These are phyloP conservation scores for Physcomitrellopsis africana DNA, from an alignment of 225 moss, liverwort and hornwort species.

Conservation along the genomic window DNA sequence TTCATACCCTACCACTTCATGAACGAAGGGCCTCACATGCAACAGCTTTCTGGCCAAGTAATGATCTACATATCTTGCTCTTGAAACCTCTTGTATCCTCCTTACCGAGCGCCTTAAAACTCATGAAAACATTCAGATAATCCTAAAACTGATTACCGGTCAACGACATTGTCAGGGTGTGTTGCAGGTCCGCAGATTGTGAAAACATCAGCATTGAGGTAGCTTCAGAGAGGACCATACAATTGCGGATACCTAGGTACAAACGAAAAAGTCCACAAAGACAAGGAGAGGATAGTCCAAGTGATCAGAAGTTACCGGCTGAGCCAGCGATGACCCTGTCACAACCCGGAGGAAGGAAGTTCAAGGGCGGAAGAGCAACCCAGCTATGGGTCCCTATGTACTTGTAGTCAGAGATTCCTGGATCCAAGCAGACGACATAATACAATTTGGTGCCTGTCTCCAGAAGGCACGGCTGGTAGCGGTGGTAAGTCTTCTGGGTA, in stretches of 20 bases:
- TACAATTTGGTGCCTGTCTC: constrained; percentile 55
- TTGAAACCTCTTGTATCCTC: background rate
- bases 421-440: constrained; percentile 45
- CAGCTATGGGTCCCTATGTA: constrained; percentile 34
- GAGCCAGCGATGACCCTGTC: constrained; percentile 60
- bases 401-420: constrained; percentile 19
- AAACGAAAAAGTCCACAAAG: background rate
- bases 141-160: background rate
- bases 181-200: no score
- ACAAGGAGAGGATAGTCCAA: background rate
- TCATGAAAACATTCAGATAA: background rate
- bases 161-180: no score
- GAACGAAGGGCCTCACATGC: background rate
- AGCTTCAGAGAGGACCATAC: no score
- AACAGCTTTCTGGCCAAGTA: constrained; percentile 10
- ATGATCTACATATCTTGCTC: background rate
- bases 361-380: constrained; percentile 58
- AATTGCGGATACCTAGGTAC: no score
- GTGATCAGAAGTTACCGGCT: constrained; percentile 46
- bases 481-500: constrained; percentile 35
- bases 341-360: constrained; percentile 55
- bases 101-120: background rate
- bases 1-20: background rate
- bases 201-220: no score
- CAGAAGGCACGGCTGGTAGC: constrained; percentile 48